Conservation (phyloP, 805 yeast species). For the Yarrowia porcina region DNA sequence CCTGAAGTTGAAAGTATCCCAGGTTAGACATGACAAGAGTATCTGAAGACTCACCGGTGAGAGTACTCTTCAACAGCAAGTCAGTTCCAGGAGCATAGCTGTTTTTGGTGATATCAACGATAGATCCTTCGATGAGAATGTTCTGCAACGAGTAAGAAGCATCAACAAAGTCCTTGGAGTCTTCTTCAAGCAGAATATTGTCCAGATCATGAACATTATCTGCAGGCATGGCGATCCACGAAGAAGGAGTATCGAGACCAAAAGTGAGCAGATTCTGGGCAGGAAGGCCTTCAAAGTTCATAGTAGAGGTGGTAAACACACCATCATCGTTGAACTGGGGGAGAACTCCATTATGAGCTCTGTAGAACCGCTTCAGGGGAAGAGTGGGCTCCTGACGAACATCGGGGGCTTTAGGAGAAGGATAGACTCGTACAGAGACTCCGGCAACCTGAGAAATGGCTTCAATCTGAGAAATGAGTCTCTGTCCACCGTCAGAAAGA, state of each 20-base stretch:
- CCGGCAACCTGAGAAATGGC: conserved; percentile 46
- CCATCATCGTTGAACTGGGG: conserved; percentile 38
- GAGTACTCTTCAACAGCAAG: conserved; percentile 41
- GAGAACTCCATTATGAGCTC: conserved; percentile 43
- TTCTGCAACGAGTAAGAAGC: conserved; percentile 53
- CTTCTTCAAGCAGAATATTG: conserved; percentile 49
- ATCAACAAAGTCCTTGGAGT: conserved; percentile 38
- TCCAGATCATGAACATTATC: conserved; percentile 59
- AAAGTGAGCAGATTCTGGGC: conserved; percentile 50
- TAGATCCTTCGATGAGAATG: conserved; percentile 67
- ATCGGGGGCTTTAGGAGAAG: conserved; percentile 54
- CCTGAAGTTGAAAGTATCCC: conserved; percentile 80
- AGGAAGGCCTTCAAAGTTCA: conserved; percentile 50
- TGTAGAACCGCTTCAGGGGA: conserved; percentile 58
- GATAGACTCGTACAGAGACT: conserved; percentile 51
- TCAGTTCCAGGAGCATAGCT: conserved; percentile 45
- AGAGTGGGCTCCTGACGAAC: conserved; percentile 30
- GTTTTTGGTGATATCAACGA: conserved; percentile 44
- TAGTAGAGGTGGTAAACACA: conserved; percentile 33
- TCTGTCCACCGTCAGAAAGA: conserved; percentile 63
- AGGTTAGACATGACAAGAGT: conserved; percentile 73
- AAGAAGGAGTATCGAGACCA: conserved; percentile 57
- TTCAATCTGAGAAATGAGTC: conserved; percentile 46
- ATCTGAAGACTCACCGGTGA: conserved; percentile 38
- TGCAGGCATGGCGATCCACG: conserved; percentile 64